Conservation (phyloP, 1,284 basidiomycete genomes). For the Leccinum subrobustum region DNA sequence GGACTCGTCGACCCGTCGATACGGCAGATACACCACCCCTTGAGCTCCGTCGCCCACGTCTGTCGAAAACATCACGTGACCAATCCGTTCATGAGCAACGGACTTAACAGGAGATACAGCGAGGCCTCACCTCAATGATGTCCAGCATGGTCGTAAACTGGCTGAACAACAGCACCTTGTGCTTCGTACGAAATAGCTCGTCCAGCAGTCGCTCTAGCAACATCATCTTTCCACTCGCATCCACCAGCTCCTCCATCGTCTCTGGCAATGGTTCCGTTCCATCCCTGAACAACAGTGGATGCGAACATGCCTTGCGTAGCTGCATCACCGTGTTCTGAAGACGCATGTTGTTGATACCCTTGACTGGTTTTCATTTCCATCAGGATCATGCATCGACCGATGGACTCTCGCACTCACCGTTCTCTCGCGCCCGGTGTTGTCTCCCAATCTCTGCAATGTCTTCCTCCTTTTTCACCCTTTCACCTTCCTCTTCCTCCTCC, state of each 20-base stretch:
- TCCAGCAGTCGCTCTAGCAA: slow-evolving; percentile 86
- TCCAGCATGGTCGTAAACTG: slow-evolving; percentile 97
- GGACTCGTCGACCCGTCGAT: slow-evolving; percentile 88
- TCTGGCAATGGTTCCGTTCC: slow-evolving; percentile 54
- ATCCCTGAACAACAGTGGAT: slow-evolving; percentile 94
- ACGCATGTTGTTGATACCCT: slow-evolving; percentile 87
- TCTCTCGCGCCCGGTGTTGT: slow-evolving; percentile 58
- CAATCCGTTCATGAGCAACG: neutral
- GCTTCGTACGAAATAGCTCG: slow-evolving; percentile 78
- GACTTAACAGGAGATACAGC: neutral
- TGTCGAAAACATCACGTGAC: slow-evolving; percentile 28
- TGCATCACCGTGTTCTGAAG: slow-evolving; percentile 96
- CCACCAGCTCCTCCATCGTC: slow-evolving; percentile 66
- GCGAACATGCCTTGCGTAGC: slow-evolving; percentile 90
- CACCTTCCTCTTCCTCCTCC: slow-evolving; percentile 25
- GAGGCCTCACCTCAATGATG: slow-evolving; percentile 74
- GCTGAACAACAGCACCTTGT: slow-evolving; percentile 92
- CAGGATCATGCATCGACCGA: neutral
- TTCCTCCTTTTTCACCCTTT: slow-evolving; percentile 40
- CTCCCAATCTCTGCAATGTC: slow-evolving; percentile 45
- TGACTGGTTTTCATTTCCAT: slow-evolving; percentile 45
- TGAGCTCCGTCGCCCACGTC: slow-evolving; percentile 85
- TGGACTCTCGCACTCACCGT: slow-evolving; percentile 42
- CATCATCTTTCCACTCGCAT: slow-evolving; percentile 95
- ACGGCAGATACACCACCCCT: slow-evolving; percentile 80